Conservation (phyloP, 192 early-diverging fungal species). For the Coemansia reversa region DNA sequence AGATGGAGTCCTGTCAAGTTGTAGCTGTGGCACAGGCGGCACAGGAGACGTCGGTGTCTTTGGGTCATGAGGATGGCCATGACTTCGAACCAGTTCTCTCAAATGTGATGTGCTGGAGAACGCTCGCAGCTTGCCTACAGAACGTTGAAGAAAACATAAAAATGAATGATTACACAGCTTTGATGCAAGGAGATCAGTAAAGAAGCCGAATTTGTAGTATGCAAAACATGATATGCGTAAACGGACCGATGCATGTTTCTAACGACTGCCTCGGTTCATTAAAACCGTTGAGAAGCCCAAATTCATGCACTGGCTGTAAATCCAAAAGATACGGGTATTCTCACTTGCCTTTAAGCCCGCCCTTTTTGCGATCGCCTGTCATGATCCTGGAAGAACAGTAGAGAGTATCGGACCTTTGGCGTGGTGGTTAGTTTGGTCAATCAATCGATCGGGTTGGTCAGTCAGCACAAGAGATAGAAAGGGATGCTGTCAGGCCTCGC, state of each 20-base stretch:
- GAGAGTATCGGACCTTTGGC: neutral
- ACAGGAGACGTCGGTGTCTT: constrained; percentile 28
- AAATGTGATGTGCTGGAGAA: constrained; percentile 54
- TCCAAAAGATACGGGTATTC: neutral
- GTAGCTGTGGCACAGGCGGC: constrained; percentile 37
- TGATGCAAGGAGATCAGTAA: neutral
- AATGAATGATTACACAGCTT: neutral
- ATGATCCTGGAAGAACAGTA: constrained; percentile 11
- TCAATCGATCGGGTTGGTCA: neutral
- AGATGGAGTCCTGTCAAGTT: constrained; percentile 24
- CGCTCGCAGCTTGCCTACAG: constrained; percentile 51
- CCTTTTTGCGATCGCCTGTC: constrained; percentile 34
- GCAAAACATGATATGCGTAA: neutral
- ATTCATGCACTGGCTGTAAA: constrained; percentile 1
- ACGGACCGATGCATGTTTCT: neutral
- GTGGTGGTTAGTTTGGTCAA: neutral
- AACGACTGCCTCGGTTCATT: constrained; percentile 1
- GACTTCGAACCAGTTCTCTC: constrained; percentile 44
- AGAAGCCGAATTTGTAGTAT: neutral
- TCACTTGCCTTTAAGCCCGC: constrained; percentile 43
- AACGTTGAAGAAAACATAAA: neutral
- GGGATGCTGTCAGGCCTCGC: neutral
- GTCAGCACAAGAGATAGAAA: neutral
- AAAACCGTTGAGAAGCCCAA: neutral
- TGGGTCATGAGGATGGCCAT: constrained; percentile 21